phyloP scores from a whole-genome alignment of 2,329 filamentous ascomycete genomes.

The Chalara sp. region DNA sequence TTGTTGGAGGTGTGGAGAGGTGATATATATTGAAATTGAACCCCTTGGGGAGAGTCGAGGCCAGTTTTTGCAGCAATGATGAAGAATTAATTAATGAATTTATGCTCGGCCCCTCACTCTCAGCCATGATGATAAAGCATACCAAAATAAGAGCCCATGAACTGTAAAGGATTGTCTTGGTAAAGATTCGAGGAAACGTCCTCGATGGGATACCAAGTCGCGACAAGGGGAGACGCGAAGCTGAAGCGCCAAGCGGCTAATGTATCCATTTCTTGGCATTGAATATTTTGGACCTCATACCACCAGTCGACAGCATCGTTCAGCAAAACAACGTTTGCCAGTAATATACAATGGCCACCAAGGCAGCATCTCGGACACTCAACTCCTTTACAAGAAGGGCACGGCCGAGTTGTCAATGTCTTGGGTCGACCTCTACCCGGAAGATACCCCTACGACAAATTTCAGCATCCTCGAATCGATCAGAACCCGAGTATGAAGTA shows the following conservation, averaged over 20 bases:
- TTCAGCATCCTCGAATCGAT: conserved; percentile 18
- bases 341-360: conserved; percentile 37
- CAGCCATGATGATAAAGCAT: conserved; percentile 24
- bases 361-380: conserved; percentile 34
- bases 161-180: conserved; percentile 1
- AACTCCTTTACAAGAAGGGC: conserved; percentile 28
- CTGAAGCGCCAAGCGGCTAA: background rate
- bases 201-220: conserved; percentile 5
- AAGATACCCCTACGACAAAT: conserved; percentile 16
- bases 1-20: conserved; percentile 75
- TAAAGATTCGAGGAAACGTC: background rate
- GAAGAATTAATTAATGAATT: conserved; percentile 17
- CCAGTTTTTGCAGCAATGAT: conserved; percentile 23
- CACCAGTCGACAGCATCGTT: background rate
- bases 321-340: background rate
- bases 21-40: conserved; percentile 69
- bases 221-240: conserved; percentile 12
- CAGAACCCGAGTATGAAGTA: conserved; percentile 25
- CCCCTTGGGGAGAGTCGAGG: conserved; percentile 42
- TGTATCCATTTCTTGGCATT: no score
- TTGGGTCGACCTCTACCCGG: conserved; percentile 11
- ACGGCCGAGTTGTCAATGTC: conserved; percentile 20
- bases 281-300: no score
- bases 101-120: conserved; percentile 14
- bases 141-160: conserved; percentile 15